phyloP scores from a whole-genome alignment of 1,284 basidiomycete genomes.

The Peniophora sp. region DNA sequence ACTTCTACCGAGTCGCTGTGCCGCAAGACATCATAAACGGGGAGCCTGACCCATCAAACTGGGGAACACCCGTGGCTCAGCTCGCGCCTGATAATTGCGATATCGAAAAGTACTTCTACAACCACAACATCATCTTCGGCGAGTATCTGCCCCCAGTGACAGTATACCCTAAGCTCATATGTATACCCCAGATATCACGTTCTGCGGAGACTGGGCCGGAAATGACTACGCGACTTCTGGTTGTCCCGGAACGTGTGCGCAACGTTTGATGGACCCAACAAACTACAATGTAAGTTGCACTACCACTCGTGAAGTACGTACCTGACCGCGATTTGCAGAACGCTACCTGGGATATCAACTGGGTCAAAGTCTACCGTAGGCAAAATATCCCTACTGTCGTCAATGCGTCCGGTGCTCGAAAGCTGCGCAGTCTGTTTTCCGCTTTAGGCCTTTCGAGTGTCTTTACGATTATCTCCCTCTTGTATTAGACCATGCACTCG shows the following conservation, averaged over 20 bases:
- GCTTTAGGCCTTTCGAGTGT: too few relatives aligned
- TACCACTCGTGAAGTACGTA: not conserved
- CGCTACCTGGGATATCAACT: slow-evolving; percentile 52
- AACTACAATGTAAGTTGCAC: slow-evolving; percentile 53
- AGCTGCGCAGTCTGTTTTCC: too few relatives aligned
- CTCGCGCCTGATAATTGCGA: slow-evolving; percentile 51
- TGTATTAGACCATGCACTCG: too few relatives aligned
- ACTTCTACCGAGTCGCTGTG: slow-evolving; percentile 65
- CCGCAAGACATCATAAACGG: slow-evolving; percentile 56
- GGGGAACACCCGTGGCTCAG: slow-evolving; percentile 59
- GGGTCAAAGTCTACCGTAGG: slow-evolving; percentile 38
- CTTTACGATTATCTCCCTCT: too few relatives aligned
- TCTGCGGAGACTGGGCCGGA: slow-evolving; percentile 81
- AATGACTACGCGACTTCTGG: slow-evolving; percentile 64
- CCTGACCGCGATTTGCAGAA: slow-evolving; percentile 28
- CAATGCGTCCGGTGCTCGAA: too few relatives aligned
- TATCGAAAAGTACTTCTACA: slow-evolving; percentile 47
- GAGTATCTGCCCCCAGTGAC: slow-evolving; percentile 11
- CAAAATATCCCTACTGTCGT: slow-evolving; percentile 4
- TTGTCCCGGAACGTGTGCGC: slow-evolving; percentile 67
- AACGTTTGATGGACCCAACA: slow-evolving; percentile 52
- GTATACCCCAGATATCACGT: slow-evolving; percentile 60
- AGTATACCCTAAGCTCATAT: slow-evolving; percentile 5
- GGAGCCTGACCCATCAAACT: slow-evolving; percentile 45
- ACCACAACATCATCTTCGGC: slow-evolving; percentile 62